Evolutionary conservation across 768 basidiomycete genomes (phyloP), one percentile per base, ranked within the genome.

Genomic region (Candolleomyces eurysporus): DNA sequence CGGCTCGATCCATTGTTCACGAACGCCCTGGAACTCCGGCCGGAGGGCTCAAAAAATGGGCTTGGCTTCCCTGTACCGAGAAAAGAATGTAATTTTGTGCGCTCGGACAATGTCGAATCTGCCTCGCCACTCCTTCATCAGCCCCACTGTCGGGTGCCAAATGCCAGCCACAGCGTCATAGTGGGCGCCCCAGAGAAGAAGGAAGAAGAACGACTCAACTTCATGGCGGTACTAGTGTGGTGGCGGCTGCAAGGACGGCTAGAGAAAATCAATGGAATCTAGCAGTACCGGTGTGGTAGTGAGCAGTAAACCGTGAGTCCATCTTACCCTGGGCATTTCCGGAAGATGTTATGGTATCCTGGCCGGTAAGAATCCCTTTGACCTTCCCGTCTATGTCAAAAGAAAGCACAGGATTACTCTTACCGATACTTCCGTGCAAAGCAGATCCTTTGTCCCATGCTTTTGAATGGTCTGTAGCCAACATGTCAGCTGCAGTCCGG

Each of bases 401-500:
- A 31, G 59, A 54, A 46, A 71, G 67, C 73, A 74, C 72, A n/a
- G 74, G 57, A 54, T 72, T 74, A 57, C 66, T 67, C 26, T 69
- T 65, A 63, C 75, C 71, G 54, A 76, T 53, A 58, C 76, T 69
- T 42, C 69, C 62, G 60, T 77, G 72, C 22, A 76, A 59, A 22
- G 75, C 64, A 6, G n/a, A n/a, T n/a, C n/a, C 59, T 54, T 2
- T 65, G 67, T 21, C 55, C 62, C 26, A 53, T 57, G 67, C 65
- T 36, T 62, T 61, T 48, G 64, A 62, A 57, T 72, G 72, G 40
- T n/a, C n/a, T n/a, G n/a, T n/a, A n/a, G n/a, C n/a, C n/a, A n/a
- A n/a, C n/a, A n/a, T n/a, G n/a, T n/a, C n/a, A n/a, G n/a, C n/a
- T n/a, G n/a, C n/a, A n/a, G n/a, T n/a, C n/a, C n/a, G n/a, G n/a